Evolutionary conservation across 768 basidiomycete genomes (phyloP).

Genomic region (Cystofilobasidium capitatum): DNA sequence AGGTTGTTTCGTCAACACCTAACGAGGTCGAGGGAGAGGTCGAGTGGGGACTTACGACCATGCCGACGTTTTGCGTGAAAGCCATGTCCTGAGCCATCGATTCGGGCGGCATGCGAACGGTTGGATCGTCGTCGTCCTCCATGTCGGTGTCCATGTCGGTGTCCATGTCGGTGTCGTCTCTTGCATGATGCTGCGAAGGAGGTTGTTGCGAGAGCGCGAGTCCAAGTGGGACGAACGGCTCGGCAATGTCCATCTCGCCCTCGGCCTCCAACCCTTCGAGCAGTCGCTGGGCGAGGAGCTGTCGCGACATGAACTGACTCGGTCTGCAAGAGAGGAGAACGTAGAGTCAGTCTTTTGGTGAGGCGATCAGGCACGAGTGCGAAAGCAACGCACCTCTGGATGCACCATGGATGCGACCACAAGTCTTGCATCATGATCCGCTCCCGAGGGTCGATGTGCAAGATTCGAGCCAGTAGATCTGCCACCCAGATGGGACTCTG

Average conservation of each 20-base stretch:
- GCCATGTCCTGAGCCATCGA: slow-evolving; percentile 1
- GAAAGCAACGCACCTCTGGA: slow-evolving; percentile 45
- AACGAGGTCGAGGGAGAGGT: not conserved
- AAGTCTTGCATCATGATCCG: slow-evolving; percentile 58
- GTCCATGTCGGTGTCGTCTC: not conserved
- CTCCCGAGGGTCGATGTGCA: slow-evolving; percentile 58
- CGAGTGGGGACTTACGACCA: slow-evolving; percentile 6
- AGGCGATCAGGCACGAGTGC: not conserved
- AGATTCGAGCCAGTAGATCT: slow-evolving; percentile 69
- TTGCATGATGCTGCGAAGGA: not conserved
- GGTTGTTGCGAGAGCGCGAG: not conserved
- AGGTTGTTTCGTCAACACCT: not conserved
- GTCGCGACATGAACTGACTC: slow-evolving; percentile 56
- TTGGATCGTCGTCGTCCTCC: not conserved
- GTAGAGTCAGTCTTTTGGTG: not conserved
- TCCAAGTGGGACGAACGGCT: slow-evolving; percentile 42
- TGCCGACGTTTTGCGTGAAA: slow-evolving; percentile 14
- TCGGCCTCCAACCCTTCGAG: slow-evolving; percentile 56
- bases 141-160: not conserved
- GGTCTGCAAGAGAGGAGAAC: slow-evolving; percentile 44
- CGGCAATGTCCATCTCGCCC: slow-evolving; percentile 66
- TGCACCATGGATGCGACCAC: slow-evolving; percentile 61
- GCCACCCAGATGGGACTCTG: not conserved
- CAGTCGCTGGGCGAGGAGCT: slow-evolving; percentile 58
- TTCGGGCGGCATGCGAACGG: not conserved